Conservation (phyloP, 768 basidiomycete species). For the Termitomyces sp. region DNA sequence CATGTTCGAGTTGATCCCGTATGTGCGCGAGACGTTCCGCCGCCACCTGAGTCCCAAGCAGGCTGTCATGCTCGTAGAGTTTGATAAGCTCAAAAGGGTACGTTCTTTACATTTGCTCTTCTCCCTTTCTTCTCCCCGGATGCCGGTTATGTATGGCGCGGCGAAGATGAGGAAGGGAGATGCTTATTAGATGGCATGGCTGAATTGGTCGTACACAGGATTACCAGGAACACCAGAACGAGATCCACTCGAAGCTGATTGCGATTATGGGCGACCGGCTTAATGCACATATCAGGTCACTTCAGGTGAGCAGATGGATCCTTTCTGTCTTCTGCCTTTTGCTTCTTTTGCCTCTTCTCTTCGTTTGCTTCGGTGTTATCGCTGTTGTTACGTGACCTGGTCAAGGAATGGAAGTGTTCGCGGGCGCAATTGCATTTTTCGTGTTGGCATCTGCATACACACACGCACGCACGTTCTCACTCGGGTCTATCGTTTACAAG, state of each 20-base stretch:
- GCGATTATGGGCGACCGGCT: constrained; percentile 98
- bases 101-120: constrained; percentile 21
- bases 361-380: neutral
- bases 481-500: too few relatives aligned
- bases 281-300: constrained; percentile 75
- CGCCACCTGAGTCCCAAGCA: constrained; percentile 93
- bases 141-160: neutral
- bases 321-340: neutral
- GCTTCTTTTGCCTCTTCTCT: neutral
- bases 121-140: neutral
- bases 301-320: constrained; percentile 50
- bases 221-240: constrained; percentile 98
- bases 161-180: neutral
- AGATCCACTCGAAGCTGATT: constrained; percentile 96
- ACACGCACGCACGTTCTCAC: too few relatives aligned
- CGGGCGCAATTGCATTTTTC: neutral
- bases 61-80: constrained; percentile 95
- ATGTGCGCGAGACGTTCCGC: constrained; percentile 92
- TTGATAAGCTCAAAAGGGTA: constrained; percentile 96
- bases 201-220: constrained; percentile 48
- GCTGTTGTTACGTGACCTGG: neutral
- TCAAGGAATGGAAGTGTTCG: constrained; percentile 4
- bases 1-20: constrained; percentile 91
- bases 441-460: neutral
- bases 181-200: neutral